These are phyloP conservation scores for Pseudogymnoascus sp. DNA, from an alignment of 2,329 filamentous ascomycete species.

Conservation along the genomic window DNA sequence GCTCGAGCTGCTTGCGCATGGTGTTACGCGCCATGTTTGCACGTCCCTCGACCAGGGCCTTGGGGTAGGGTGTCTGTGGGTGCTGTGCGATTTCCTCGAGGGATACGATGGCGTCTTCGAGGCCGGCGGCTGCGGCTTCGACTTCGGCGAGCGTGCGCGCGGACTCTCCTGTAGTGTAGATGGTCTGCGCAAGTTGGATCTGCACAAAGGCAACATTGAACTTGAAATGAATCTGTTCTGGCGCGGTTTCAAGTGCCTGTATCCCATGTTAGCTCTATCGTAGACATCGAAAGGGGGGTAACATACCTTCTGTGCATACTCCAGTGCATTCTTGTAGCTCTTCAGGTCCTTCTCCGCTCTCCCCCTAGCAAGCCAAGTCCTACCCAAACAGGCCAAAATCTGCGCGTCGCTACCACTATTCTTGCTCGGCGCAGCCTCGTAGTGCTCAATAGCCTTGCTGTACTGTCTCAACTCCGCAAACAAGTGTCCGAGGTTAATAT, in stretches of 20 bases:
- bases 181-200: constrained; percentile 79
- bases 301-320: constrained; percentile 54
- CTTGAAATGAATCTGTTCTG: constrained; percentile 81
- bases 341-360: constrained; percentile 53
- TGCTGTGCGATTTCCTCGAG: constrained; percentile 55
- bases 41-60: constrained; percentile 83
- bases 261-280: constrained; percentile 14
- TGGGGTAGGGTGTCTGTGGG: constrained; percentile 73
- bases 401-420: constrained; percentile 54
- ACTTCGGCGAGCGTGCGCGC: constrained; percentile 74
- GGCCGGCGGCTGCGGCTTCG: constrained; percentile 66
- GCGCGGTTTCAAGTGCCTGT: constrained; percentile 67
- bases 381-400: constrained; percentile 61
- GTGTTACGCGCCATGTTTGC: constrained; percentile 97
- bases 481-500: constrained; percentile 87
- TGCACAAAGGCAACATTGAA: constrained; percentile 99
- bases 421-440: constrained; percentile 66
- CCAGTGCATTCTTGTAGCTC: constrained; percentile 55
- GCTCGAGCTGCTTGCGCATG: constrained; percentile 82
- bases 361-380: constrained; percentile 60
- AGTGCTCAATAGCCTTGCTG: constrained; percentile 86
- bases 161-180: constrained; percentile 65
- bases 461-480: constrained; percentile 87
- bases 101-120: constrained; percentile 76
- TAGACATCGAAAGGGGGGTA: neutral